These are phyloP conservation scores for Forsythia viridissima DNA, from an alignment of 257 asterid genomes.

Conservation along the genomic window DNA sequence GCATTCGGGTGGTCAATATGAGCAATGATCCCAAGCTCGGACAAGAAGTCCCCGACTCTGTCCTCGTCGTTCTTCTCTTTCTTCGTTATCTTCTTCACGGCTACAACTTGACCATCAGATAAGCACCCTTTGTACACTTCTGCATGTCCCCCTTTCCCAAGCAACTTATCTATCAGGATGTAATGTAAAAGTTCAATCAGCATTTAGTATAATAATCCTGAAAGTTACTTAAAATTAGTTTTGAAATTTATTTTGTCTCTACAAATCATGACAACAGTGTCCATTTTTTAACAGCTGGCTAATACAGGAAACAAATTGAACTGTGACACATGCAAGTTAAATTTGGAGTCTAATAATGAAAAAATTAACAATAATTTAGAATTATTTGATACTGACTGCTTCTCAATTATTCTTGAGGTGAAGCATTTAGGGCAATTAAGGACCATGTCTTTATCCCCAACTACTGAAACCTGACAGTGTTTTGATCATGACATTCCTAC, in stretches of 20 bases:
- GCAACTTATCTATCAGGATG: slow-evolving; percentile 54
- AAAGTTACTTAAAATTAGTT: slow-evolving; percentile 2
- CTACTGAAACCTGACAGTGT: slow-evolving; percentile 17
- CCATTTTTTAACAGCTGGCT: slow-evolving; percentile 9
- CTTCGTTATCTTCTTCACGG: slow-evolving; percentile 78
- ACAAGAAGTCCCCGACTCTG: slow-evolving; percentile 77
- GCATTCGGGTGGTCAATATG: slow-evolving; percentile 87
- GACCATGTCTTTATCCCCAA: slow-evolving; percentile 20
- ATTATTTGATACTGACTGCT: slow-evolving; percentile 12
- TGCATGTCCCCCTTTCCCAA: slow-evolving; percentile 97
- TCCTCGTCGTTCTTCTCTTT: slow-evolving; percentile 69
- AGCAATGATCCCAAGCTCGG: slow-evolving; percentile 91
- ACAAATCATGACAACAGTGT: neutral
- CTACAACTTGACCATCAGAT: slow-evolving; percentile 78
- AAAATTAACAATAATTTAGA: neutral
- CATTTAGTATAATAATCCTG: slow-evolving; percentile 13
- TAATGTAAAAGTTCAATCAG: slow-evolving; percentile 19
- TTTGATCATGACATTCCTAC: neutral
- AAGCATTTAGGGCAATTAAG: neutral
- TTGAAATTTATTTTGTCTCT: neutral
- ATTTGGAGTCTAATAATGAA: neutral
- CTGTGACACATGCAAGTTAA: neutral
- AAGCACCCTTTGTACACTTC: slow-evolving; percentile 83
- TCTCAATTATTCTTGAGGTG: neutral
- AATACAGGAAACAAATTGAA: slow-evolving; percentile 6